Evolutionary conservation across 495 filamentous ascomycete genomes (phyloP), one percentile per base, ranked within the genome.

Genomic region (Aspergillus heteromorphus): DNA sequence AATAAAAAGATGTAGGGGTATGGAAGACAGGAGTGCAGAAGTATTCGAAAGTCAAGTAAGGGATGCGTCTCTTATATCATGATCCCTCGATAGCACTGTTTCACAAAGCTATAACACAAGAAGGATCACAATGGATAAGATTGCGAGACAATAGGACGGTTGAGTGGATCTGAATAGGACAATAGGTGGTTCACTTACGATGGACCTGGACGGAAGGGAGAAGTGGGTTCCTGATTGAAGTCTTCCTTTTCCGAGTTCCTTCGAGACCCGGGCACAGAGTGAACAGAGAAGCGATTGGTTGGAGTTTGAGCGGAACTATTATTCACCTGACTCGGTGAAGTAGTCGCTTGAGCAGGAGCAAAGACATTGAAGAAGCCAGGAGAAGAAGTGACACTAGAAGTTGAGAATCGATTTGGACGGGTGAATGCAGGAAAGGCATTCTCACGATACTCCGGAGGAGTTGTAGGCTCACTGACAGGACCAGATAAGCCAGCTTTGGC

Each of bases 391-490:
- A 95, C 78, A 65, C 86, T 92, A 6, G 89, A 88, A 19, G 83
- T 86, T 16, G 89, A 93, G 72, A 91, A 92, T 48, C 90, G 82
- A 60, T 88, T 88, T 18, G 87, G 87, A 17, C 89, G 83, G 34
- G 87, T 83, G 54, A 89, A 85, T 41, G 85, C 80, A 45, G 89
- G 81, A 61, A 93, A 85, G 29, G 83, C 81, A 49, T 80, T 78
- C 49, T 96, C 90, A 56, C 83, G 86, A 65, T 91, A 89, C 67
- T 97, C 93, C 17, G 93, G 93, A n/a, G 93, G 93, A 16, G 95
- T 98, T 11, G 93, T 96, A 8, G 92, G 92, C 72, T 97, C 92
- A 49, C 91, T 92, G 68, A 89, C 85, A 53, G 89, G 86, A 31
- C 88, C 88, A 55, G 80, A 70, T n/a, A 79, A 63, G 40, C 75